Evolutionary conservation across 2,329 filamentous ascomycete species (phyloP).

Genomic region (Endothia cerciana): DNA sequence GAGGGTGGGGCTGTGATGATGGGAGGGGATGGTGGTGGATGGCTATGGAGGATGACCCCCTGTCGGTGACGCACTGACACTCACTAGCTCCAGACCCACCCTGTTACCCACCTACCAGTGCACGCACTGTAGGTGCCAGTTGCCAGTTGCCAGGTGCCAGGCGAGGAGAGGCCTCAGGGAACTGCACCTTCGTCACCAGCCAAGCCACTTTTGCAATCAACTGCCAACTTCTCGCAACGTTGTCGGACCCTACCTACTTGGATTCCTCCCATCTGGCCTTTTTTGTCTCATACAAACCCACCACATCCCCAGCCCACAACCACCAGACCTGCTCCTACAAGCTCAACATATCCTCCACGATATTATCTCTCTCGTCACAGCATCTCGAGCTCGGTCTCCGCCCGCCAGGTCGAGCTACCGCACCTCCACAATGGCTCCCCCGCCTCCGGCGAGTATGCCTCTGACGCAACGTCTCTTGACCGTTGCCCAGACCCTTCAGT

Average conservation of each 20-base stretch:
- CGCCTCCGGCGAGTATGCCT: conserved; percentile 70
- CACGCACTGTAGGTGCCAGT: no score
- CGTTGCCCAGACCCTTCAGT: conserved; percentile 90
- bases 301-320: background rate
- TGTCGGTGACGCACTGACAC: conserved; percentile 25
- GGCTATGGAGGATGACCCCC: background rate
- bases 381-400: background rate
- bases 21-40: background rate
- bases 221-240: conserved; percentile 23
- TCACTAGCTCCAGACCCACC: background rate
- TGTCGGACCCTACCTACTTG: background rate
- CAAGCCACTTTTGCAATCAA: conserved; percentile 26
- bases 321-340: background rate
- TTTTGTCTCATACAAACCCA: conserved; percentile 7
- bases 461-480: conserved; percentile 74
- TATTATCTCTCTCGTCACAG: no score
- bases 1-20: background rate
- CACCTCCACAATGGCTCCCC: conserved; percentile 66
- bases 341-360: background rate
- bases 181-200: conserved; percentile 27
- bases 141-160: background rate
- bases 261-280: conserved; percentile 2
- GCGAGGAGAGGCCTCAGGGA: background rate
- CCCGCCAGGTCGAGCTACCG: background rate
- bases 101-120: background rate